phyloP scores from a whole-genome alignment of 495 filamentous ascomycete genomes.

The Hypoxylon fragiforme region DNA sequence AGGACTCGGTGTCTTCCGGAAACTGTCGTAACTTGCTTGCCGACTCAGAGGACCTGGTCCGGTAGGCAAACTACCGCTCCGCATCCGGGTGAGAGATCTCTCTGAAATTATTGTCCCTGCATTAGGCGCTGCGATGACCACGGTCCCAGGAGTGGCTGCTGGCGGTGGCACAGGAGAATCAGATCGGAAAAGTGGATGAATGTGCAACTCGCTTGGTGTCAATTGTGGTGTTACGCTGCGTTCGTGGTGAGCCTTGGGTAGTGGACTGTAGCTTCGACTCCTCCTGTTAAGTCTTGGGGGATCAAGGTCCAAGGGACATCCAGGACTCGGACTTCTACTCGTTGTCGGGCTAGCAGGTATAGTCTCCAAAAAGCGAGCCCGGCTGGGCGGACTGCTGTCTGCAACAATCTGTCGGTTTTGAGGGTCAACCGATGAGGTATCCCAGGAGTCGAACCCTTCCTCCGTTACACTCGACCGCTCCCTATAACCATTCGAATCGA shows the following conservation, averaged over 20 bases:
- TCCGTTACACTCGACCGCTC: constrained; percentile 40
- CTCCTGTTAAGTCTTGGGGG: constrained; percentile 43
- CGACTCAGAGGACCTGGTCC: constrained; percentile 57
- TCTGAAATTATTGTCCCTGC: constrained; percentile 69
- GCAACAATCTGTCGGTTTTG: constrained; percentile 59
- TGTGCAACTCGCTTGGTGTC: constrained; percentile 66
- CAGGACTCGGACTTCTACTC: constrained; percentile 54
- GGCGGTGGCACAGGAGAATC: constrained; percentile 73
- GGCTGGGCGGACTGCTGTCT: constrained; percentile 48
- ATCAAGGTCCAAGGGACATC: constrained; percentile 48
- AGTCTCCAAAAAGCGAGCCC: constrained; percentile 56
- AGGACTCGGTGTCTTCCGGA: constrained; percentile 37
- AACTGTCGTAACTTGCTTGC: constrained; percentile 54
- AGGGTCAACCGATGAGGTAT: constrained; percentile 63
- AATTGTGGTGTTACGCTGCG: constrained; percentile 41
- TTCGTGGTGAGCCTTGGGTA: constrained; percentile 37
- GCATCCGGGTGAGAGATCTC: constrained; percentile 63
- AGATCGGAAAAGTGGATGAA: constrained; percentile 83
- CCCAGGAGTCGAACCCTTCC: constrained; percentile 71
- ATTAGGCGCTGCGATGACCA: constrained; percentile 70
- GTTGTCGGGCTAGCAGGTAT: constrained; percentile 62
- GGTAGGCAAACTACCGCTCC: constrained; percentile 64
- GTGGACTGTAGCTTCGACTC: constrained; percentile 51
- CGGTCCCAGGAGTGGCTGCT: constrained; percentile 66
- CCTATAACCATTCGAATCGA: constrained; percentile 42